Base-by-base conservation (phyloP, 192 early-diverging fungal genomes). In the Geranomyces michiganensis region DNA sequence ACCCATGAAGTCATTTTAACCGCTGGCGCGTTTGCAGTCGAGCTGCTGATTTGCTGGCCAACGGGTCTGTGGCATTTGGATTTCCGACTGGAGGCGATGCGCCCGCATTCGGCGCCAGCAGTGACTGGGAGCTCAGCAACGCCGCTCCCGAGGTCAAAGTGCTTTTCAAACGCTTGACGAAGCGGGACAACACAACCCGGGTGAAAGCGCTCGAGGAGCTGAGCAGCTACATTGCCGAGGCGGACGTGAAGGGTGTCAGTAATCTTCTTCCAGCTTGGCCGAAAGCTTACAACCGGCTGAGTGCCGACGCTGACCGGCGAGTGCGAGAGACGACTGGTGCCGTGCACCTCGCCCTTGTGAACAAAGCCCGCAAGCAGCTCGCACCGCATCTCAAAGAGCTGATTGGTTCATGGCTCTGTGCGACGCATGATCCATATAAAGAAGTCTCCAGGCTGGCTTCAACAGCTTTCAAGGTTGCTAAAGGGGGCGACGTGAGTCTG, bases 101-200 rank as follows among this genome's bases (percentile, higher is more conserved):
- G 13, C 31, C 83, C 12, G 67, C 66, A 33, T 62, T 77, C 61
- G 71, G 78, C 51, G 26, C 58, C 67, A 32, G 64, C n/a, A 58
- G 47, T 15, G 77, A 73, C 67, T 78, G 70, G 44, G 74, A 79
- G 17, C 60, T 80, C 13, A 76, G 49, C 14, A 45, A 73, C 17
- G 46, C 72, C 43, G 64, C 67, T 31, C 33, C 73, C 15, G 72
- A 78, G 43, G 66, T 78, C 29, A 82, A 78, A 68, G 78, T 94
- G 49, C 87, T 96, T 49, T 71, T 99, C 30, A 95, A 95, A 72
- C 89, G 89, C 63, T 83, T 97, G 30, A 79, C 86, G 21, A 99
- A 99, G 74, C 88, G 89, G 55, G 96, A 99, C 70, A 78, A 92
- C 8, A 89, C 82, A 30, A 99, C 96, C 55, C 92, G 91, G 76